Conservation (phyloP, 2,329 filamentous ascomycete genomes). For the Hymenoscyphus fraxineus region DNA sequence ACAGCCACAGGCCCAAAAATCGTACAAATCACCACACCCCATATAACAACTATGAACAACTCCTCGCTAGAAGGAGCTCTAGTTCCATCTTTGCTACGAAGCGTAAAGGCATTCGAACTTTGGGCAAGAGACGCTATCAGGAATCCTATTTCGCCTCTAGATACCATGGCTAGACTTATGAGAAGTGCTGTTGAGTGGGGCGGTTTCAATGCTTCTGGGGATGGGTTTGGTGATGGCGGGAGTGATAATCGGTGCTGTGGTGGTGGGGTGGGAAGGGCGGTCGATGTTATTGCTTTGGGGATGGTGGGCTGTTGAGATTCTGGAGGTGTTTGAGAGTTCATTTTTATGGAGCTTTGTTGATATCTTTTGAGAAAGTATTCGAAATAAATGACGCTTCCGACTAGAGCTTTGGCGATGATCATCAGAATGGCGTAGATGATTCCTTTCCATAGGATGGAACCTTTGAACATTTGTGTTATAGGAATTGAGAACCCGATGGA, state of each 20-base stretch:
- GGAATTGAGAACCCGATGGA: constrained; percentile 77
- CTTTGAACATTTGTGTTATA: constrained; percentile 64
- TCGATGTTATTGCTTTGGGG: background rate
- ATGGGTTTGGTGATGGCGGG: background rate
- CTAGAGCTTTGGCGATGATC: constrained; percentile 57
- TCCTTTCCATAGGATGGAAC: constrained; percentile 65
- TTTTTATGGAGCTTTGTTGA: background rate
- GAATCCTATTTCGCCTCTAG: constrained; percentile 77
- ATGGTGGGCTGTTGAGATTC: background rate
- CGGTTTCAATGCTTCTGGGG: background rate
- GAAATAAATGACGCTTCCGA: constrained; percentile 41
- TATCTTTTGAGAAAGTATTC: constrained; percentile 15
- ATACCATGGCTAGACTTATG: constrained; percentile 58
- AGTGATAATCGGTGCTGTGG: background rate
- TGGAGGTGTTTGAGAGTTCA: background rate
- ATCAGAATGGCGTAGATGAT: constrained; percentile 70
- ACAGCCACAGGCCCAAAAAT: constrained; percentile 44
- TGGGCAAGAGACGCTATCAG: constrained; percentile 68
- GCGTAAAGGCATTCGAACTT: constrained; percentile 38
- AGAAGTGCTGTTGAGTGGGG: background rate
- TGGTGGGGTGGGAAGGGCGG: background rate
- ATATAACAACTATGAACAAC: constrained; percentile 51
- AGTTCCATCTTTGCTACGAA: constrained; percentile 4
- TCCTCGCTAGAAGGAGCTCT: constrained; percentile 27
- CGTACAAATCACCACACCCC: constrained; percentile 55